Base-by-base conservation (phyloP, 129 eudicot species). In the Lonicera japonica region DNA sequence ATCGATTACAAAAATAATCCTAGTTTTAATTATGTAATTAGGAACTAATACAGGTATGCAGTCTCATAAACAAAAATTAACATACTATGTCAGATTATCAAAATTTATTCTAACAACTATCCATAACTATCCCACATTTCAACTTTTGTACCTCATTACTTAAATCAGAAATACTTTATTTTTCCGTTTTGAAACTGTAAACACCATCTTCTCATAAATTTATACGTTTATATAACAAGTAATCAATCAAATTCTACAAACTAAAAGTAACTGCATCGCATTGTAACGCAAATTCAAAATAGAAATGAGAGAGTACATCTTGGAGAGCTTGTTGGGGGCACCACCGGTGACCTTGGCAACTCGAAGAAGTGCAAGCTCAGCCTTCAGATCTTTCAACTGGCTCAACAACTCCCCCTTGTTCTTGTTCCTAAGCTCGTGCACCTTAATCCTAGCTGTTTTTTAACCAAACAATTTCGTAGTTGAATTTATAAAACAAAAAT, bases 271-370 rank as follows among this genome's bases (percentile, higher is more conserved):
- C 36, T 29, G 36, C 2, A 29, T 29, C 36, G 6, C 36, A 1
- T 6, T 29, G 4, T 29, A 29, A 29, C 36, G 36, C 4, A n/a
- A 6, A 29, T 29, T 29, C 36, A 29, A 29, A 29, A 29, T 1
- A 29, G 36, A 29, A 29, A 29, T 29, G 36, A 68, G 51, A 52
- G 45, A 25, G 38, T 65, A 81, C 87, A 86, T 83, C 67, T 83
- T 82, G 43, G 95, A 86, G 70, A 86, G 87, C 80, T 86, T 86
- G 79, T 86, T 86, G 2, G 90, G 85, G 2, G 90, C 95, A 24
- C 95, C 95, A 36, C 95, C 90, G 39, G 95, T 86, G 74, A 83
- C 95, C 69, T 86, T 86, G 15, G 95, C 95, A n/a, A 86, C 90
- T 51, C 87, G 81, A 47, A 86, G 89, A 46, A 77, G 77, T 8